Evolutionary conservation across 2,329 filamentous ascomycete species (phyloP), one percentile per base, ranked within the genome.

Genomic region (Fusarium nisikadoi): DNA sequence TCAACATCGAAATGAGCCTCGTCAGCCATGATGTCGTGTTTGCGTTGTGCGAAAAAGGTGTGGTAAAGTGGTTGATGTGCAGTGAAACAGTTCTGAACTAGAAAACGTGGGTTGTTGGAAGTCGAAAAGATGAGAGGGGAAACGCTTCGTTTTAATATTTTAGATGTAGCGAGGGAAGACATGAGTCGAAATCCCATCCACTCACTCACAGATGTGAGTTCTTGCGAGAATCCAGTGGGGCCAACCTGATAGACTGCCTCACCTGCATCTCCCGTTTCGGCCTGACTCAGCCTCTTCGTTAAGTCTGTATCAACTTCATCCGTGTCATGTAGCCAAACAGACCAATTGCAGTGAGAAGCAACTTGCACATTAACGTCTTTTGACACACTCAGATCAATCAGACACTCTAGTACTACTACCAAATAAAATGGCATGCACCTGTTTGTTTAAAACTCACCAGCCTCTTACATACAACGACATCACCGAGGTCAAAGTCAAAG

Each of bases 211-310:
- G 35, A 39, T 33, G 13, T 41, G 38, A 68, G 38, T 50, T 68
- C 43, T 57, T 57, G 35, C 45, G 49, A 68, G 43, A 46, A 33
- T 45, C 36, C 3, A 38, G 65, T 64, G 62, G 62, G 49, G 57
- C 55, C 35, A 19, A 46, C 23, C n/a, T 67, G 20, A 36, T 29
- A 25, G 25, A 45, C 54, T 64, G 52, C 42, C 41, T 57, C 54
- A 36, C 54, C 58, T 49, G 33, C 53, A 68, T 49, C 43, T 49
- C 33, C 17, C 39, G 33, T 41, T 49, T 67, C 75, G 75, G 75
- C 69, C 62, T 76, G 75, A 76, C 75, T 76, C 75, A 76, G 75
- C 75, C 42, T 46, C 46, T 38, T 25, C 29, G 20, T 49, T 49
- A 9, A 23, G 36, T 36, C 49, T 35, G 35, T n/a, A 41, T 39